These are phyloP conservation scores for Cochlearia excelsa DNA, from an alignment of 345 rosid species.

Conservation along the genomic window DNA sequence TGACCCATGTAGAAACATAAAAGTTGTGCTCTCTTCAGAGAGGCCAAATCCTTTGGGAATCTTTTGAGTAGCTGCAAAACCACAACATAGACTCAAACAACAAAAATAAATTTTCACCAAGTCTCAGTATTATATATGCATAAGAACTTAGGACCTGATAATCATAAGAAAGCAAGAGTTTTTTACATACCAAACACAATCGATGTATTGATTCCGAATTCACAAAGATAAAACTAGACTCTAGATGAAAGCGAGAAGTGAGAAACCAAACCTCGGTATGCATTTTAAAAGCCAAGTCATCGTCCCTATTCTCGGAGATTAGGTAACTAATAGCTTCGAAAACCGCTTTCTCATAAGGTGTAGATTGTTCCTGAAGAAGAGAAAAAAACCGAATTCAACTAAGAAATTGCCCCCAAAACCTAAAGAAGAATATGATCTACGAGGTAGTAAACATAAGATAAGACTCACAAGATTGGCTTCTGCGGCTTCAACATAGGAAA, in stretches of 20 bases:
- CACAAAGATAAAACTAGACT: not conserved
- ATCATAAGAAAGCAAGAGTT: not conserved
- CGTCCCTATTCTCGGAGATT: slow-evolving; percentile 60
- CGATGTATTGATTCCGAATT: not conserved
- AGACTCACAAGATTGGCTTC: slow-evolving; percentile 52
- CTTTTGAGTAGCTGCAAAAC: slow-evolving; percentile 57
- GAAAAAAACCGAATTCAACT: not conserved
- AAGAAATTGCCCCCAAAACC: not conserved
- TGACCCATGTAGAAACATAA: slow-evolving; percentile 78
- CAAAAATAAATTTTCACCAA: not conserved
- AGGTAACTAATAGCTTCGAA: slow-evolving; percentile 52
- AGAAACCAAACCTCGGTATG: slow-evolving; percentile 54
- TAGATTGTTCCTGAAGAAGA: slow-evolving; percentile 56
- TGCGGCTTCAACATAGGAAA: slow-evolving; percentile 49
- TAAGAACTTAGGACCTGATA: slow-evolving; percentile 3
- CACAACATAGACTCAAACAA: slow-evolving; percentile 14
- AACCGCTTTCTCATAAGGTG: slow-evolving; percentile 72
- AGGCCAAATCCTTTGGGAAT: slow-evolving; percentile 68
- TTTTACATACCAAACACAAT: not conserved
- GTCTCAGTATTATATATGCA: not conserved
- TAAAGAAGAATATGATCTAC: slow-evolving; percentile 5
- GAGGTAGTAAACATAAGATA: slow-evolving; percentile 3
- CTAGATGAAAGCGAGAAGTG: not conserved
- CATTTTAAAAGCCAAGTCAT: slow-evolving; percentile 56
- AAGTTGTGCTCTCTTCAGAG: slow-evolving; percentile 73